Evolutionary conservation across 177 flowering plant species (phyloP), one percentile per base, ranked within the genome.

Genomic region (Telopea speciosissima): DNA sequence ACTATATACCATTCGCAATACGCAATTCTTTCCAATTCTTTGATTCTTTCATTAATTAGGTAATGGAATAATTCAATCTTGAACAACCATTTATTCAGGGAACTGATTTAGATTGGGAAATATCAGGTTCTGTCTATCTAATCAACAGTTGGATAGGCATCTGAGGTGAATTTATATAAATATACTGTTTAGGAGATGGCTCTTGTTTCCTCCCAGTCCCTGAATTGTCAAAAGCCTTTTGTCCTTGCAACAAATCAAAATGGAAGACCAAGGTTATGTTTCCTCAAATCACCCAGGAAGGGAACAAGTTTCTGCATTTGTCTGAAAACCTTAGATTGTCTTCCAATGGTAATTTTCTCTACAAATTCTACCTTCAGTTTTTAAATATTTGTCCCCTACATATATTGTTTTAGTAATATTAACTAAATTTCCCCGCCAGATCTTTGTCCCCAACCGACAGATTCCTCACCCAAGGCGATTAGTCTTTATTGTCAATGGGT

Each of bases 211-310:
- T 70, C 61, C 22, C 1, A 21, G 61, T 58, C 61, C 9, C 56
- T 69, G 23, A 62, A 72, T 68, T 74, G 56, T 66, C 75, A 52
- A 7, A 72, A 54, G 36, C 79, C 68, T 5, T 58, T 67, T 44
- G 62, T 16, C 23, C 24, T 65, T 14, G 3, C 36, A 4, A 31
- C 12, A 8, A 2, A 58, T 21, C 63, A 19, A 12, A 28, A 60
- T 45, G 67, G 42, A 74, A 68, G 68, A 42, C 76, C 69, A 49
- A 67, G 59, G 33, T 63, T 52, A 65, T 62, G 3, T 66, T 66
- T 68, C 62, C 22, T 68, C 65, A 62, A 63, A 56, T 60, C 28
- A 31, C 71, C 36, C 52, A 25, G 64, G 65, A 59, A 68, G 24
- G 58, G 24, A 19, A 54, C 44, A 12, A 58, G 26, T 33, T 63